Percentiles rank a stretch among this genome's conserved stretches.
These are phyloP conservation scores for Colletotrichum chlorophyti DNA, from an alignment of 2,329 filamentous ascomycete species.

Conservation along the genomic window DNA sequence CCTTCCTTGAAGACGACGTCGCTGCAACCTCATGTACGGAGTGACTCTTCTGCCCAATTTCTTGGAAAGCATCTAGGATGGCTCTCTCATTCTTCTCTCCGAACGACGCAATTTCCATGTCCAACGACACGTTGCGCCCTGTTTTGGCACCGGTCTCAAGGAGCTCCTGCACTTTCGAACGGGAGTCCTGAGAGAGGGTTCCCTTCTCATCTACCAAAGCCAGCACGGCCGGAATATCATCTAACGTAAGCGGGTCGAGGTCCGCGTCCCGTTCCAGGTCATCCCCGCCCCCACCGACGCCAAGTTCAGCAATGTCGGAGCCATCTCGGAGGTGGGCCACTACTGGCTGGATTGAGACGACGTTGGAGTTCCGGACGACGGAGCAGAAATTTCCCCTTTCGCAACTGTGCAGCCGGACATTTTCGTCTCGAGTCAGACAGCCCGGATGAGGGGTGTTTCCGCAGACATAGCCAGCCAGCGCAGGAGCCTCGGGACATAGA, in stretches of 20 bases:
- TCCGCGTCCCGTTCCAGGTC: conserved; percentile 75
- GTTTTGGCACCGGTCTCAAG: conserved; percentile 28
- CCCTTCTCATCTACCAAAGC: conserved; percentile 36
- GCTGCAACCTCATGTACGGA: too few species aligned
- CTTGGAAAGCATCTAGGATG: conserved; percentile 32
- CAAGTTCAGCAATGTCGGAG: conserved; percentile 72
- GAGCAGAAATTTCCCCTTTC: conserved; percentile 73
- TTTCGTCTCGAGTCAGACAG: conserved; percentile 71
- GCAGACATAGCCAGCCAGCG: conserved; percentile 74
- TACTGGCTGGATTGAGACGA: conserved; percentile 82
- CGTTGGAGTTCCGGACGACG: conserved; percentile 51
- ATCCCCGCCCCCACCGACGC: conserved; percentile 79
- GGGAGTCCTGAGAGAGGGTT: too few species aligned
- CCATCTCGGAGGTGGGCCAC: conserved; percentile 69
- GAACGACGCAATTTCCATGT: conserved; percentile 37
- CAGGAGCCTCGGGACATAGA: conserved; percentile 65
- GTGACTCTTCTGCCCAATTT: conserved; percentile 33
- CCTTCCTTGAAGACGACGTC: not conserved
- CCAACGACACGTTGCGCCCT: conserved; percentile 42
- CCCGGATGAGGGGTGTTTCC: conserved; percentile 75
- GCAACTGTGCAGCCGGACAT: conserved; percentile 82
- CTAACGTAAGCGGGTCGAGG: conserved; percentile 63
- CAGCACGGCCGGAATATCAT: conserved; percentile 58
- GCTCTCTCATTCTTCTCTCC: conserved; percentile 37
- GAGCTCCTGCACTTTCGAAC: conserved; percentile 28